Base-by-base conservation (phyloP, 2,329 filamentous ascomycete genomes). In the Scedosporium dehoogii region DNA sequence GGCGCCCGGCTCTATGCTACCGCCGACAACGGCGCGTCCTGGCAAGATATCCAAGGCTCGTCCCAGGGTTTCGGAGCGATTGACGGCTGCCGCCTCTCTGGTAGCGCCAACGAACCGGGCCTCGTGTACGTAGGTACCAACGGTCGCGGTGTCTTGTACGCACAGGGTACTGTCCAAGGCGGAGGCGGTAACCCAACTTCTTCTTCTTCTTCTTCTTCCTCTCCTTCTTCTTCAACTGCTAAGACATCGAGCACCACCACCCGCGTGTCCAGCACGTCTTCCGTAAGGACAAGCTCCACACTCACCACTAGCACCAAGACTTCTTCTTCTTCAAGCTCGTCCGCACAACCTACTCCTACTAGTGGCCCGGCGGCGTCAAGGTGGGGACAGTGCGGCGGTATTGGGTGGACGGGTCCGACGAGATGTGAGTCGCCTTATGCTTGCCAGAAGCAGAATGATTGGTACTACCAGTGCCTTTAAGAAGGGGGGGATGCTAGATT, bases 111-210 rank as follows among this genome's bases (percentile, higher is more conserved):
- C 62, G 73, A 73, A 6, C 73, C 75, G 2, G 74, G 74, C 1
- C 71, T 77, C 60, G 78, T 81, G 0, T 81, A 80, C 56, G 78
- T 81, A 16, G 79, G 79, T 0, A 81, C 79, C 2, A 81, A 81
- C 61, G 79, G 79, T 0, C 74, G 78, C 1, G 78, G 79, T 14
- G 78, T 79, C 4, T 72, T 81, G 62, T 75, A 69, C 57, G 64
- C 63, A 1, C 62, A 66, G 62, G 66, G 58, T 6, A 60, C 58
- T 29, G 46, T 61, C 25, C 27, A n/a, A 25, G 44, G 42, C 18
- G 38, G 58, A 25, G 58, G 29, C 6, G 18, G n/a, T 25, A 46
- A 6, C 41, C 23, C 38, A 18, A 25, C 38, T 29, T 59, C 38
- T 29, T 59, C 58, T 14, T 21, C 58, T 48, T 42, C 58, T 29